Base-by-base conservation (phyloP, 2,329 filamentous ascomycete species). In the Myriosclerotinia scirpicola region DNA sequence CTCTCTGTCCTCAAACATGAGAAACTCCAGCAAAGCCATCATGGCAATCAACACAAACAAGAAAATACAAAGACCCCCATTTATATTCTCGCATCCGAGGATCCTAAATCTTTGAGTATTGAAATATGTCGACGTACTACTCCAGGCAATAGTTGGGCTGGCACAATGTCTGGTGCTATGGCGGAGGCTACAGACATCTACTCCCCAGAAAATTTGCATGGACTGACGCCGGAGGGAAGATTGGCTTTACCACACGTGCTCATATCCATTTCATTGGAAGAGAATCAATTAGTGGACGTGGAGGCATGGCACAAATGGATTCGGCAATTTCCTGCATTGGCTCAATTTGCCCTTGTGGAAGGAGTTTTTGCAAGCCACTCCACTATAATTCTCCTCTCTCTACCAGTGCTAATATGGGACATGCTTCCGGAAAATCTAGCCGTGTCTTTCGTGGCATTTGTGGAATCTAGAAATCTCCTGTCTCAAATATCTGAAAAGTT, bases 361-460 rank as follows among this genome's bases (percentile, higher is more conserved):
- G 85, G 84, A 11, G 80, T 86, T 0, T 87, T 87, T 75, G 85
- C 85, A 72, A 87, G 85, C 60, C 84, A 87, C 71, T 87, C 85
- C 0, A 87, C 83, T 0, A 75, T 87, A 53, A 78, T 87, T 7
- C 75, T 87, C 8, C 75, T 87, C 3, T 87, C 85, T 0, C 78
- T 87, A 73, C 85, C 85, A 0, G 82, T 87, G 14, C 83, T 84
- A 76, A 78, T 87, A 3, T 87, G 85, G 85, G 83, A 87, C 69
- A 76, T 87, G 54, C 77, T 87, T 0, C 85, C 85, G 0, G 84
- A 87, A 46, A 80, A 86, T 62, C 81, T 80, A 36, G 85, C 85
- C 0, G 85, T 83, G 55, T 83, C 83, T 0, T 87, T 87, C 66
- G 77, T 87, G 12, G 84, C 83, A 11, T 87, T 86, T 67, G 85